Evolutionary conservation across 2,329 filamentous ascomycete genomes (phyloP).

Genomic region (Colletotrichum filicis): DNA sequence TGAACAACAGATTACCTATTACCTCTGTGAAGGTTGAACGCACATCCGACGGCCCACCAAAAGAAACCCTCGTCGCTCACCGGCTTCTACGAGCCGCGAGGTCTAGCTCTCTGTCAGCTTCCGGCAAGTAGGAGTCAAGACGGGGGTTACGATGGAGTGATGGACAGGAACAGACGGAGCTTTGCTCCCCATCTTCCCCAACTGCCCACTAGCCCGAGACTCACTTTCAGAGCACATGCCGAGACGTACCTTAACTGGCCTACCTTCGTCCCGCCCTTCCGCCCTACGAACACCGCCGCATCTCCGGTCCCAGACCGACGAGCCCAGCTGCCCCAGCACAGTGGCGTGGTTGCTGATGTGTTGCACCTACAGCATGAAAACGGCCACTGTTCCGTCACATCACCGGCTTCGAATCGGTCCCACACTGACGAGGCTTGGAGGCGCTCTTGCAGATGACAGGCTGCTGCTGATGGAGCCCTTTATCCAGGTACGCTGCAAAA

Average conservation of each 20-base stretch:
- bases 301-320: slow-evolving; percentile 21
- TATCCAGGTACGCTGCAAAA: slow-evolving; percentile 9
- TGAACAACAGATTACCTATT: not conserved
- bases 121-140: slow-evolving; percentile 3
- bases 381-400: slow-evolving; percentile 30
- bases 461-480: slow-evolving; percentile 21
- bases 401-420: slow-evolving; percentile 15
- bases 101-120: slow-evolving; percentile 21
- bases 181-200: not conserved
- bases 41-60: not conserved
- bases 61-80: slow-evolving; percentile 4
- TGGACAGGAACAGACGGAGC: slow-evolving; percentile 20
- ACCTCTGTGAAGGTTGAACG: not conserved
- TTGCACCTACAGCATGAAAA: slow-evolving; percentile 28
- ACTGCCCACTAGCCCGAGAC: slow-evolving; percentile 1
- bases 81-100: slow-evolving; percentile 20
- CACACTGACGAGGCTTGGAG: slow-evolving; percentile 8
- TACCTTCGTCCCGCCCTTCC: not conserved
- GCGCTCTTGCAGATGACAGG: slow-evolving; percentile 22
- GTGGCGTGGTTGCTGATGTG: slow-evolving; percentile 22
- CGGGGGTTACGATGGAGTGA: slow-evolving; percentile 18
- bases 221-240: slow-evolving; percentile 12
- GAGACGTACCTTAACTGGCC: slow-evolving; percentile 11
- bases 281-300: slow-evolving; percentile 5
- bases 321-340: slow-evolving; percentile 2